These are phyloP conservation scores for Ophiocordyceps camponoti-saundersi DNA, from an alignment of 2,329 filamentous ascomycete species.

Conservation along the genomic window DNA sequence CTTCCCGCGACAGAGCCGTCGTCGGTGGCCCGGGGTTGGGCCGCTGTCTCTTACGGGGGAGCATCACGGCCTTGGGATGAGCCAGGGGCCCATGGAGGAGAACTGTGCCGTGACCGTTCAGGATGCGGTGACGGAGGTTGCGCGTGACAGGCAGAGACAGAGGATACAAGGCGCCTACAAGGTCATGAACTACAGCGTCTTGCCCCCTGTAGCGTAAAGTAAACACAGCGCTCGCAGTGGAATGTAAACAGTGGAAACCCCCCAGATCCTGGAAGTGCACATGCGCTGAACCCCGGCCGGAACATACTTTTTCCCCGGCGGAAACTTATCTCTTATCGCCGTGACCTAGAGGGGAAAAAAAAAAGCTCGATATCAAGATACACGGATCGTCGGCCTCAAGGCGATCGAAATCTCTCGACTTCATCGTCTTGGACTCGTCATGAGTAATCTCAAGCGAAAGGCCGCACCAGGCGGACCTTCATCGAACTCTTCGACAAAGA, in stretches of 20 bases:
- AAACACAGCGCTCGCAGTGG: too few species aligned
- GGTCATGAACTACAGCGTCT: too few species aligned
- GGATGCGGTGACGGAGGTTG: too few species aligned
- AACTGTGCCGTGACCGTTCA: too few species aligned
- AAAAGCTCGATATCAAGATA: neutral
- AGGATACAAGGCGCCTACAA: too few species aligned
- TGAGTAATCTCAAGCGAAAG: constrained; percentile 42
- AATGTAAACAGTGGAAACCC: too few species aligned
- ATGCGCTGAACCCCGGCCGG: neutral
- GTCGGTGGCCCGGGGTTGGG: constrained; percentile 9
- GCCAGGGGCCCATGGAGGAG: neutral
- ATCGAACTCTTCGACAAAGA: constrained; percentile 29
- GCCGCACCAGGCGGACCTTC: constrained; percentile 34
- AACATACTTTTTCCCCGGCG: neutral
- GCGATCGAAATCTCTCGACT: neutral
- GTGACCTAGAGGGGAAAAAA: neutral
- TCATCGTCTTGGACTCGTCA: constrained; percentile 13
- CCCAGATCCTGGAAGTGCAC: too few species aligned
- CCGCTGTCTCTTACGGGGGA: constrained; percentile 16
- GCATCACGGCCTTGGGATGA: constrained; percentile 9
- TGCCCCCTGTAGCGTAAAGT: too few species aligned
- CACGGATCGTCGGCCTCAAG: too few species aligned
- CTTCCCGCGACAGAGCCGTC: constrained; percentile 5
- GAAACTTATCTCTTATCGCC: neutral
- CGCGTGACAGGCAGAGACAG: too few species aligned